Conservation (phyloP, 139 green algal genomes). For the Asterochloris sp. region DNA sequence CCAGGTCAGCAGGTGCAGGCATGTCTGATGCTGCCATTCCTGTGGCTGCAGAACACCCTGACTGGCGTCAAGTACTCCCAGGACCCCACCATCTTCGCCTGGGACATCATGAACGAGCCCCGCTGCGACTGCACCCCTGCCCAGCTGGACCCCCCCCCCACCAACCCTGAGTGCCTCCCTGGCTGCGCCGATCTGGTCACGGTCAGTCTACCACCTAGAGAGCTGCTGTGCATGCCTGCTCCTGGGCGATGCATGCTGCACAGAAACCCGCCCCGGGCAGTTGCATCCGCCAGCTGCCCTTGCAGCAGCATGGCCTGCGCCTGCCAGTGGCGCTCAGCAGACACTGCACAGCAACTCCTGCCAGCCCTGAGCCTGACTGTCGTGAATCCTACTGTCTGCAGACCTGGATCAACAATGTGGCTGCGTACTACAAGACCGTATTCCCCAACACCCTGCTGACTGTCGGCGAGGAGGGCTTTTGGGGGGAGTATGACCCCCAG, state of each 20-base stretch:
- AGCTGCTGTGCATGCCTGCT: not conserved
- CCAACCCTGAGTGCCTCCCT: constrained; percentile 11
- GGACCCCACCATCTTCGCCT: constrained; percentile 49
- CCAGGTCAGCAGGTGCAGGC: constrained; percentile 14
- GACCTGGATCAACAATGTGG: constrained; percentile 34
- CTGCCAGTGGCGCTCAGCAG: too few relatives aligned
- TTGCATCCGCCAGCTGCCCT: too few relatives aligned
- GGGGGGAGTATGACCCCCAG: not conserved
- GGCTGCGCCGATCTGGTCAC: not conserved
- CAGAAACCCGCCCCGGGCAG: too few relatives aligned
- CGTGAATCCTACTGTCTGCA: constrained; percentile 18
- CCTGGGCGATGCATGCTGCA: not conserved
- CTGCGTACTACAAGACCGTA: constrained; percentile 25
- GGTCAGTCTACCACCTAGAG: not conserved
- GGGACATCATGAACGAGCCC: constrained; percentile 20
- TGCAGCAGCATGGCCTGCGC: too few relatives aligned
- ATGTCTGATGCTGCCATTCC: constrained; percentile 20
- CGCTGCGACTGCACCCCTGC: not conserved
- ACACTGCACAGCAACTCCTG: too few relatives aligned
- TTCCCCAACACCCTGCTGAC: constrained; percentile 60
- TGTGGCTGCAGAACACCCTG: constrained; percentile 33
- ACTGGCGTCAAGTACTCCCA: constrained; percentile 40
- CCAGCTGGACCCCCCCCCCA: not conserved
- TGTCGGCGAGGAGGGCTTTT: constrained; percentile 45
- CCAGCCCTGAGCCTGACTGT: too few relatives aligned